A percentile compares a stretch with the other conserved stretches of the same genome.
These are phyloP conservation scores for Aspergillus vadensis DNA, from an alignment of 2,329 filamentous ascomycete species.

Conservation along the genomic window DNA sequence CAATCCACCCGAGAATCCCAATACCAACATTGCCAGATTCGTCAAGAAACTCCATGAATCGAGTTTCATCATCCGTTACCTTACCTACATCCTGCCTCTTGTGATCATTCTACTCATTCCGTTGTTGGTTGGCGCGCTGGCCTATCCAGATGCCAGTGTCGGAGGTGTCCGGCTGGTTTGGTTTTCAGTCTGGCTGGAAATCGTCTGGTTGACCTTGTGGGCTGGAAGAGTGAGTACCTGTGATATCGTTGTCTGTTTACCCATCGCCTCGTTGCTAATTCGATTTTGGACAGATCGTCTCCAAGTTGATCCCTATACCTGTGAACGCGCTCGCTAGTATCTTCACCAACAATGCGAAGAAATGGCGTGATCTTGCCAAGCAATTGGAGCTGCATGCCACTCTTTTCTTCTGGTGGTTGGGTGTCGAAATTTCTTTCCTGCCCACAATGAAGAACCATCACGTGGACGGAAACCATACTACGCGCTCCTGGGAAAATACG, in stretches of 20 bases:
- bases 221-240: slow-evolving; percentile 57
- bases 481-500: slow-evolving; percentile 70
- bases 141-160: slow-evolving; percentile 62
- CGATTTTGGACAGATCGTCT: slow-evolving; percentile 51
- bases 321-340: slow-evolving; percentile 68
- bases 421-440: slow-evolving; percentile 80
- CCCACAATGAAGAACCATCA: slow-evolving; percentile 75
- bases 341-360: slow-evolving; percentile 84
- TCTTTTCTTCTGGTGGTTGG: slow-evolving; percentile 89
- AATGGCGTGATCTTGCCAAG: slow-evolving; percentile 87
- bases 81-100: slow-evolving; percentile 70
- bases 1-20: slow-evolving; percentile 64
- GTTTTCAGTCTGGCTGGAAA: slow-evolving; percentile 95
- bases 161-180: slow-evolving; percentile 79
- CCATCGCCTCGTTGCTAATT: neutral
- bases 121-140: slow-evolving; percentile 63
- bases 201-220: slow-evolving; percentile 91
- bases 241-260: neutral
- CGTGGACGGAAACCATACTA: slow-evolving; percentile 53
- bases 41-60: slow-evolving; percentile 67
- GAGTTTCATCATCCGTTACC: slow-evolving; percentile 67
- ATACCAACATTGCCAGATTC: slow-evolving; percentile 62
- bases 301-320: slow-evolving; percentile 64
- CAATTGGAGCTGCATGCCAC: slow-evolving; percentile 83
- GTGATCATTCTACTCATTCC: slow-evolving; percentile 67